Evolutionary conservation across 2,329 filamentous ascomycete species (phyloP).

Genomic region (Colletotrichum sp.): DNA sequence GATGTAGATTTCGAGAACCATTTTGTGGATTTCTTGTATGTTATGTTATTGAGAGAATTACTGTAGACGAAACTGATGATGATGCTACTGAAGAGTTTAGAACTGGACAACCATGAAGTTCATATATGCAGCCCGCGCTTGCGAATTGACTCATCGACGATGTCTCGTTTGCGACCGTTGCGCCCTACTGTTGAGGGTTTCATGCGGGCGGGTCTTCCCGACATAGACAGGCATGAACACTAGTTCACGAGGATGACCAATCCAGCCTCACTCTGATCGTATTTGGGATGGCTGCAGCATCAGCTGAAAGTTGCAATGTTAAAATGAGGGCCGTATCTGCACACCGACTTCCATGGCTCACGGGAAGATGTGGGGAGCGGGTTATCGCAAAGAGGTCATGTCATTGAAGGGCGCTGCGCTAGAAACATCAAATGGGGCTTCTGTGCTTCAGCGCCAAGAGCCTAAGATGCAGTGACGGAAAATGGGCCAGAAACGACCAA

Average conservation of each 20-base stretch:
- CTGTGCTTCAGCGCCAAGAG: background rate
- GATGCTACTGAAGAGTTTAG: fast-evolving
- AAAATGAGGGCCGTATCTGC: background rate
- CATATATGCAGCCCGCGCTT: background rate
- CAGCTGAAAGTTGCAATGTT: background rate
- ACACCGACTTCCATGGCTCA: background rate
- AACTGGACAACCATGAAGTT: background rate
- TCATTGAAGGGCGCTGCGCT: slow-evolving; percentile 1
- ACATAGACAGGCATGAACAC: background rate
- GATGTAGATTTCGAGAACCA: slow-evolving; percentile 45
- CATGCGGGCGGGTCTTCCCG: background rate
- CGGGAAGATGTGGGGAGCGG: background rate
- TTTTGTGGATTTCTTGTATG: slow-evolving; percentile 20
- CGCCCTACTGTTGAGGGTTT: background rate
- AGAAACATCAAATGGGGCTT: background rate
- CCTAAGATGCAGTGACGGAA: background rate
- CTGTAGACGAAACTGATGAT: background rate
- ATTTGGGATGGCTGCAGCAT: background rate
- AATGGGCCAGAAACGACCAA: background rate
- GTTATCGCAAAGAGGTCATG: background rate
- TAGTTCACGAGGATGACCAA: background rate
- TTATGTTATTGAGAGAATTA: too few relatives aligned
- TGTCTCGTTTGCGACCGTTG: background rate
- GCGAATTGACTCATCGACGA: slow-evolving; percentile 2
- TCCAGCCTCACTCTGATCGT: background rate